A percentile compares a stretch with the other conserved stretches of the same genome.
These are phyloP conservation scores for Trichosporon faecale DNA, from an alignment of 1,284 basidiomycete species.

Conservation along the genomic window DNA sequence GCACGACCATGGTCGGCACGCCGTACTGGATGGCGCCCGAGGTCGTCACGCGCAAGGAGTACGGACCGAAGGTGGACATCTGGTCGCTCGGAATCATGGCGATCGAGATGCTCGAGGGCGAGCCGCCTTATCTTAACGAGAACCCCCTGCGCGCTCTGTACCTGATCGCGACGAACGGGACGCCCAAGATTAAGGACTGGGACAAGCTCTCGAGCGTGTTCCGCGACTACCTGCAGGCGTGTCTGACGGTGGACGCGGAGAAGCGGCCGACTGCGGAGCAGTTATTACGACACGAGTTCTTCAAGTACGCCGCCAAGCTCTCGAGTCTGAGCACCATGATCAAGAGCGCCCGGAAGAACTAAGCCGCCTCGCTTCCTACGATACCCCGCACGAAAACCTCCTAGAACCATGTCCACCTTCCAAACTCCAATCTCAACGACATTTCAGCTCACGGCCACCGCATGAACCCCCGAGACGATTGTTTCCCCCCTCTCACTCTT, in stretches of 20 bases:
- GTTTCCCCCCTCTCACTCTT: not conserved
- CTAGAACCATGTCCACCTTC: not conserved
- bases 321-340: slow-evolving; percentile 84
- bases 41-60: slow-evolving; percentile 96
- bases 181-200: slow-evolving; percentile 92
- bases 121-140: slow-evolving; percentile 96
- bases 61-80: slow-evolving; percentile 97
- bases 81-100: slow-evolving; percentile 99
- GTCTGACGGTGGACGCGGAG: slow-evolving; percentile 92
- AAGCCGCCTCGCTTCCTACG: not conserved
- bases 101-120: slow-evolving; percentile 99
- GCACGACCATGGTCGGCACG: slow-evolving; percentile 99
- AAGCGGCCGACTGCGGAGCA: slow-evolving; percentile 83
- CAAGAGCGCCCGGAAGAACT: slow-evolving; percentile 76
- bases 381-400: not conserved
- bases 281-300: slow-evolving; percentile 85
- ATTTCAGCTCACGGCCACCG: not conserved
- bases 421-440: not conserved
- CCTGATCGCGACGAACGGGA: slow-evolving; percentile 97
- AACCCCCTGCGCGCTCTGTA: slow-evolving; percentile 94
- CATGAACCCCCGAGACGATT: not conserved
- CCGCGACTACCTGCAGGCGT: slow-evolving; percentile 81
- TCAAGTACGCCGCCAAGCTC: slow-evolving; percentile 79
- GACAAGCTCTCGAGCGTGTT: slow-evolving; percentile 84
- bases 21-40: slow-evolving; percentile 99